These are phyloP conservation scores for Omphalotus guepiniiformis DNA, from an alignment of 768 basidiomycete genomes.

Conservation along the genomic window DNA sequence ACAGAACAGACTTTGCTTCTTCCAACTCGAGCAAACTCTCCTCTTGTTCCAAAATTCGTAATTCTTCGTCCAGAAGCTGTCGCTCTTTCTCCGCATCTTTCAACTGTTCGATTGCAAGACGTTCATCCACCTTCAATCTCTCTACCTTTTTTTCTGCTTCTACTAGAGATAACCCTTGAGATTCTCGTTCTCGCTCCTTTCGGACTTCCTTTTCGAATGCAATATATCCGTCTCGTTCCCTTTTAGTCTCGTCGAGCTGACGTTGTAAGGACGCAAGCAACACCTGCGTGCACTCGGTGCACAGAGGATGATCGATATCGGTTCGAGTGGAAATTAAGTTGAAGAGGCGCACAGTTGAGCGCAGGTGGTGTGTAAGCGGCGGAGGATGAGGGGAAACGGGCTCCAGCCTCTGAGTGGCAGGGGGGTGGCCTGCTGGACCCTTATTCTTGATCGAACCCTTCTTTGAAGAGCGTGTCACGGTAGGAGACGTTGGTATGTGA, in stretches of 20 bases:
- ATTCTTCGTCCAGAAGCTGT: constrained; percentile 68
- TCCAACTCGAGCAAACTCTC: constrained; percentile 77
- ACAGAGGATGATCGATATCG: constrained; percentile 90
- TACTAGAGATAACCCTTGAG: constrained; percentile 53
- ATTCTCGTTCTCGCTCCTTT: constrained; percentile 74
- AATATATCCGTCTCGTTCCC: constrained; percentile 89
- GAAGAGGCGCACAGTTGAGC: constrained; percentile 70
- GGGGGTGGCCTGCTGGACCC: constrained; percentile 15
- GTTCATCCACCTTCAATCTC: constrained; percentile 65
- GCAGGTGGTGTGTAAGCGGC: constrained; percentile 73
- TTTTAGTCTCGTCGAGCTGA: constrained; percentile 86
- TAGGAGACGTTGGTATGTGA: constrained; percentile 57
- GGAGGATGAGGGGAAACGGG: constrained; percentile 59
- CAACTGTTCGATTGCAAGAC: constrained; percentile 66
- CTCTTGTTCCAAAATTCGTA: constrained; percentile 66
- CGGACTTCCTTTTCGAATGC: constrained; percentile 87
- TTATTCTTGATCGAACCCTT: constrained; percentile 36
- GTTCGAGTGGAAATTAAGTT: constrained; percentile 73
- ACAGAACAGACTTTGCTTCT: constrained; percentile 63
- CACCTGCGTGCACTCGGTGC: constrained; percentile 88
- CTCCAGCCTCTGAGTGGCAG: constrained; percentile 34
- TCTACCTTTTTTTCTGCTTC: constrained; percentile 73
- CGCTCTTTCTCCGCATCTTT: constrained; percentile 74
- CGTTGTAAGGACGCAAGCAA: constrained; percentile 70
- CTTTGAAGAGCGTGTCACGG: constrained; percentile 36